Base-by-base conservation (phyloP, 1,284 basidiomycete genomes). In the Apiotrichum siamense region DNA sequence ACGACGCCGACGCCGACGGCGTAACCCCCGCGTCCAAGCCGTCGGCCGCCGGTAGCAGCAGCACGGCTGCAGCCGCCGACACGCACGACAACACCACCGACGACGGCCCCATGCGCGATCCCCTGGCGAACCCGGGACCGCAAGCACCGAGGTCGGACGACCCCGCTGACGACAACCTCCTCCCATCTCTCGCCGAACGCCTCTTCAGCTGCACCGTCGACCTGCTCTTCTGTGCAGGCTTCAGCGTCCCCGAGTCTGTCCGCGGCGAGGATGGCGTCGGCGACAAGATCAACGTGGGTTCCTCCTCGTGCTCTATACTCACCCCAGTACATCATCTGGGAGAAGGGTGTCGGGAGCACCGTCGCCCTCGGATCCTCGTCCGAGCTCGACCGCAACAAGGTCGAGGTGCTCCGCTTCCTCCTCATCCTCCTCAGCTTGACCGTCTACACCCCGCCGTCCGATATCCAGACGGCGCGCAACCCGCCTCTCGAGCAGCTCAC, bases 191-290 rank as follows among this genome's bases (percentile, higher is more conserved):
- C 2, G 86, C 83, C 2, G 88, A 92, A 65, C 79, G 81, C 55
- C 75, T 94, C 24, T 86, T 93, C 61, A 81, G 79, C 60, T 83
- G 83, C 55, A 76, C 88, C 7, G 80, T 90, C 54, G 90, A 94
- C 67, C 77, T 94, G 25, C 72, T 93, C 33, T 96, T 93, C 72
- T 90, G 88, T 65, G 92, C 88, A 61, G 89, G 88, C 12, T 93
- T 94, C 67, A 93, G 88, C 1, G 76, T 94, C 15, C 87, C 90
- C 7, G 80, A 81, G 29, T 84, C 81, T 65, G 79, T 88, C 33
- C 83, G 86, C 64, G 81, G 67, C 12, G 49, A 84, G 35, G 85
- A 87, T 65, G 82, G 84, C 59, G 80, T 42, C 12, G 59, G 62
- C 11, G 63, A 90, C 67, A 90, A 92, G 74, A 86, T 94, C 53